Evolutionary conservation across 352 stramenopile species (phyloP).

Genomic region (Phytophthora pisi): DNA sequence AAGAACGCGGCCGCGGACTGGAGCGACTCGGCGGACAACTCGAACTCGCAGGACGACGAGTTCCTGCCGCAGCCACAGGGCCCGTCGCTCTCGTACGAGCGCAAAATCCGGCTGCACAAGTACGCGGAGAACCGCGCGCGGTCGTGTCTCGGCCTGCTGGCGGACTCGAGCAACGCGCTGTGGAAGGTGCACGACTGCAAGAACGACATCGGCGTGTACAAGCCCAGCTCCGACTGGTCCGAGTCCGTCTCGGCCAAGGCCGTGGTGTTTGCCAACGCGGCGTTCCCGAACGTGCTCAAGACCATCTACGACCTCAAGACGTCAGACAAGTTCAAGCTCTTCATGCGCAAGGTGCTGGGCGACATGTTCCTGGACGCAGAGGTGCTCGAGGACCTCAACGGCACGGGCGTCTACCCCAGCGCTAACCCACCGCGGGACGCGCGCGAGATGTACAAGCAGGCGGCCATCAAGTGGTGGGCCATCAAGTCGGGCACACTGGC

Average conservation of each 20-base stretch:
- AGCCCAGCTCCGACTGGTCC: constrained; percentile 87
- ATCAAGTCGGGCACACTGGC: constrained; percentile 81
- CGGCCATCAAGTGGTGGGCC: constrained; percentile 89
- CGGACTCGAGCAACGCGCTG: constrained; percentile 75
- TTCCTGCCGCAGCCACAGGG: constrained; percentile 61
- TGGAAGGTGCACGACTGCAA: constrained; percentile 87
- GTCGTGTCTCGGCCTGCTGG: constrained; percentile 76
- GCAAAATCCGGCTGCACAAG: constrained; percentile 85
- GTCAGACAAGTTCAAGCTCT: constrained; percentile 85
- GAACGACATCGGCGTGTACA: constrained; percentile 82
- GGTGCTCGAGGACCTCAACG: constrained; percentile 84
- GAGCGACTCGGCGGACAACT: constrained; percentile 70
- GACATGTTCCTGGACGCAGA: constrained; percentile 86
- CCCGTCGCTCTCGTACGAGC: constrained; percentile 83
- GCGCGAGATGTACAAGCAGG: constrained; percentile 86
- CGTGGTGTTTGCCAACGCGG: constrained; percentile 74
- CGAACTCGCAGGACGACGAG: constrained; percentile 64
- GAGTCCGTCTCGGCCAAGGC: constrained; percentile 86
- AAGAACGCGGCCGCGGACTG: constrained; percentile 41
- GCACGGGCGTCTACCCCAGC: constrained; percentile 78
- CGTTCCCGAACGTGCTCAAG: constrained; percentile 85
- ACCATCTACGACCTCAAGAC: constrained; percentile 87
- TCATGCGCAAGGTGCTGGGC: constrained; percentile 81
- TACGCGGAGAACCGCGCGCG: constrained; percentile 85
- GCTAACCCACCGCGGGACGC: constrained; percentile 70